Evolutionary conservation across 768 basidiomycete genomes (phyloP).

Genomic region (Trichaptum fuscoviolaceum): DNA sequence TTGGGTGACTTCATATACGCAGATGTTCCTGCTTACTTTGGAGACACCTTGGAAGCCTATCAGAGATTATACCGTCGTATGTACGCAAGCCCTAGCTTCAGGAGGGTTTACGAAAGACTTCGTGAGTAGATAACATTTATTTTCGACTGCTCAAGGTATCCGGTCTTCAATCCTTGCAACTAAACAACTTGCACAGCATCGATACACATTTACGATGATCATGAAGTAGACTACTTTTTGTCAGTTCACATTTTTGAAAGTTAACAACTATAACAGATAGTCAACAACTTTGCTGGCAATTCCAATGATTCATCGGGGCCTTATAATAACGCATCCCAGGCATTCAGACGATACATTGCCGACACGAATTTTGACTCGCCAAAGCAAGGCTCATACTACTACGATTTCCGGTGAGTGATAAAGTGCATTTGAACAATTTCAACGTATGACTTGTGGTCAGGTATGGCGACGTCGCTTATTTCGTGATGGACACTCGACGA

Average conservation of each 20-base stretch:
- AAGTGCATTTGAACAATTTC: background rate
- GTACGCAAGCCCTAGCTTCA: constrained; percentile 59
- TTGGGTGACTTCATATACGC: constrained; percentile 76
- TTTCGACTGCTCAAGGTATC: background rate
- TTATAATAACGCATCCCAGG: constrained; percentile 52
- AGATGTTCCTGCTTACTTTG: constrained; percentile 61
- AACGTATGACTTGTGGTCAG: constrained; percentile 9
- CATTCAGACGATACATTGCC: constrained; percentile 60
- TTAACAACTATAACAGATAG: constrained; percentile 33
- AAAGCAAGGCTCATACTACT: constrained; percentile 44
- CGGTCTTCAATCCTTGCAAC: constrained; percentile 3
- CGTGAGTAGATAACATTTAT: constrained; percentile 40
- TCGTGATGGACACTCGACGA: constrained; percentile 70
- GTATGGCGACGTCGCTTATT: constrained; percentile 67
- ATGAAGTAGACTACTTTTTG: constrained; percentile 40
- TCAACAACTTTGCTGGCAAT: constrained; percentile 62
- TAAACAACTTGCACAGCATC: constrained; percentile 39
- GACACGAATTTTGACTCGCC: constrained; percentile 55
- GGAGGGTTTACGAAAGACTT: constrained; percentile 60
- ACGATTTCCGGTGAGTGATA: constrained; percentile 39
- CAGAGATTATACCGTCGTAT: constrained; percentile 62
- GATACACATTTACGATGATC: constrained; percentile 68
- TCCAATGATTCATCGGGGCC: constrained; percentile 47
- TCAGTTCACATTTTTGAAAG: background rate
- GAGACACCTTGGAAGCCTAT: constrained; percentile 54